These are phyloP conservation scores for Lolium rigidum DNA, from an alignment of 176 grass and related monocot genomes.

Conservation along the genomic window DNA sequence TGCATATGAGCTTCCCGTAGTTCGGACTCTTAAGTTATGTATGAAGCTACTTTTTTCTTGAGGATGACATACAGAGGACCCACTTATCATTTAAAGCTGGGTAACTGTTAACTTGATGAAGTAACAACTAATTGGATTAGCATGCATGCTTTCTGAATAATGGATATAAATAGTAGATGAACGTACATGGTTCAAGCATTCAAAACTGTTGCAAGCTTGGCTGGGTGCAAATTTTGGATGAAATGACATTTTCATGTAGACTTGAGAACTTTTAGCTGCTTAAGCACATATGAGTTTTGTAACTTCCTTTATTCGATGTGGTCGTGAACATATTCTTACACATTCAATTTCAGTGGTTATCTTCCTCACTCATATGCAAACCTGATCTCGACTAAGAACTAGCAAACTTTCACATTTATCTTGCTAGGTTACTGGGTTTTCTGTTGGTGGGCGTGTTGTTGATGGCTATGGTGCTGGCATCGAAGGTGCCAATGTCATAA, in stretches of 20 bases:
- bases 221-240: slow-evolving; percentile 9
- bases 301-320: slow-evolving; percentile 20
- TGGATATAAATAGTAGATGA: slow-evolving; percentile 25
- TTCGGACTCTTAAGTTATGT: slow-evolving; percentile 18
- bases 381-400: neutral
- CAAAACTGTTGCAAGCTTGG: slow-evolving; percentile 19
- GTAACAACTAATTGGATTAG: slow-evolving; percentile 9
- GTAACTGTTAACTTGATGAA: slow-evolving; percentile 24
- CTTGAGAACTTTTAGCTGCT: slow-evolving; percentile 5
- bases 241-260: neutral
- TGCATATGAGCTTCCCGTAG: slow-evolving; percentile 19
- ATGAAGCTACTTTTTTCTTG: slow-evolving; percentile 23
- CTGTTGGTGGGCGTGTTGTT: slow-evolving; percentile 83
- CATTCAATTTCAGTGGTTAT: slow-evolving; percentile 24
- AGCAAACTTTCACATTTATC: slow-evolving; percentile 19
- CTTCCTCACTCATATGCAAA: neutral
- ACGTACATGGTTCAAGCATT: neutral
- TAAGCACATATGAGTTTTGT: slow-evolving; percentile 24
- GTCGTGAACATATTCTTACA: neutral
- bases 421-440: slow-evolving; percentile 95
- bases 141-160: slow-evolving; percentile 34
- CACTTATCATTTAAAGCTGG: neutral
- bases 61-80: slow-evolving; percentile 9
- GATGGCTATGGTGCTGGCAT: slow-evolving; percentile 75
- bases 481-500: slow-evolving; percentile 78